These are phyloP conservation scores for Leptodermis oblonga DNA, from an alignment of 257 asterid species.

Conservation along the genomic window DNA sequence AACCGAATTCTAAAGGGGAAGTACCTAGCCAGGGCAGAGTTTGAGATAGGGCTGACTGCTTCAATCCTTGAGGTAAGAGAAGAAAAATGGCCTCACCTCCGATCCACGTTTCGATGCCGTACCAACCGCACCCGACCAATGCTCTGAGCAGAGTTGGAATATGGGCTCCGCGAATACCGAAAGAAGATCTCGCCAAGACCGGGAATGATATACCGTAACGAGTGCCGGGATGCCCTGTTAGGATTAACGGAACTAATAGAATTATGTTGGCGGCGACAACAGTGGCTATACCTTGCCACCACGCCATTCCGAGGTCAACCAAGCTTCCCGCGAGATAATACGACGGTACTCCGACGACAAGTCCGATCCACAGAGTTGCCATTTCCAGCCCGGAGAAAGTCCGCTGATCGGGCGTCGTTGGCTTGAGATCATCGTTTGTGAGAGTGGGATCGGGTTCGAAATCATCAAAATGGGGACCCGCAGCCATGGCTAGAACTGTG, in stretches of 20 bases:
- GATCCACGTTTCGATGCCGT: slow-evolving; percentile 93
- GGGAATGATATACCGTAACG: slow-evolving; percentile 86
- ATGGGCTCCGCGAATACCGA: slow-evolving; percentile 81
- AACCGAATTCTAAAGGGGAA: slow-evolving; percentile 68
- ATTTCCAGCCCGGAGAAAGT: slow-evolving; percentile 68
- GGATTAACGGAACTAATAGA: slow-evolving; percentile 48
- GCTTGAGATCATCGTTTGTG: slow-evolving; percentile 71
- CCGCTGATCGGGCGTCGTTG: slow-evolving; percentile 44
- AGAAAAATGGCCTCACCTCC: slow-evolving; percentile 91
- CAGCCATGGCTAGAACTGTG: slow-evolving; percentile 31
- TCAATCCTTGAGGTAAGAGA: slow-evolving; percentile 46
- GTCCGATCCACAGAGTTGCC: slow-evolving; percentile 79
- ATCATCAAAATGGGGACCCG: slow-evolving; percentile 19
- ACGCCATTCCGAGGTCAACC: slow-evolving; percentile 91
- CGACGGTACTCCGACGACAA: slow-evolving; percentile 85
- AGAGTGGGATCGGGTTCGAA: slow-evolving; percentile 55
- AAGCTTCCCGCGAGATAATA: slow-evolving; percentile 92
- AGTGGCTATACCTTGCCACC: slow-evolving; percentile 97
- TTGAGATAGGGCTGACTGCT: slow-evolving; percentile 38
- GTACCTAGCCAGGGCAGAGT: slow-evolving; percentile 71
- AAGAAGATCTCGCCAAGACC: slow-evolving; percentile 68
- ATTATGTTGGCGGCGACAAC: slow-evolving; percentile 78
- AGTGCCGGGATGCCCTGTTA: slow-evolving; percentile 83
- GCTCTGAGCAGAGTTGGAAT: slow-evolving; percentile 81
- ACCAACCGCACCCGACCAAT: slow-evolving; percentile 88